phyloP scores from a whole-genome alignment of 306 rosid species.

The Comarum palustre region DNA sequence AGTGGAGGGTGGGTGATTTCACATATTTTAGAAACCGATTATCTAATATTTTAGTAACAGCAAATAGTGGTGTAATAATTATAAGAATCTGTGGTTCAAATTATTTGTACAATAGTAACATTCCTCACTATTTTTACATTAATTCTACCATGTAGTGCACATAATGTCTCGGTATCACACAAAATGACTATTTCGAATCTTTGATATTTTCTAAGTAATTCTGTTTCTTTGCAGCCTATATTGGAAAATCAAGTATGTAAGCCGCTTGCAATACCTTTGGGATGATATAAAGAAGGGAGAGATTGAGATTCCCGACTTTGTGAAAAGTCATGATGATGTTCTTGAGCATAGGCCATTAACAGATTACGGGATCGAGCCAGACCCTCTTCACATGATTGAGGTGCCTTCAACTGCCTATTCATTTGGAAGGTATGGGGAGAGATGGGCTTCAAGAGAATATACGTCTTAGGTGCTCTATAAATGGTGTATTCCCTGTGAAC shows the following conservation, averaged over 20 bases:
- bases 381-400: constrained; percentile 61
- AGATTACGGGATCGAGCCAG: constrained; percentile 93
- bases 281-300: constrained; percentile 82
- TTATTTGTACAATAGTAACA: background rate
- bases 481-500: background rate
- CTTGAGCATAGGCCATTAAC: constrained; percentile 88
- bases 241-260: constrained; percentile 86
- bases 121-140: background rate
- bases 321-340: constrained; percentile 68
- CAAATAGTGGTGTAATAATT: background rate
- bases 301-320: constrained; percentile 78
- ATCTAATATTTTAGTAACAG: background rate
- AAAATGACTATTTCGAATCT: background rate
- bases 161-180: background rate
- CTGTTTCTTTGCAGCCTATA: constrained; percentile 50
- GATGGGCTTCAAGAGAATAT: constrained; percentile 65
- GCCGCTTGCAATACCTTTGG: constrained; percentile 94
- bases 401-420: constrained; percentile 57
- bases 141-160: background rate
- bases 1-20: constrained; percentile 76
- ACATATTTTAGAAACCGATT: constrained; percentile 4
- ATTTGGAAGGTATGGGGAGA: constrained; percentile 61
- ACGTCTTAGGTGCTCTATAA: constrained; percentile 27
- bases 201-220: background rate
- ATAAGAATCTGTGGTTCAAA: background rate